phyloP scores from a whole-genome alignment of 495 filamentous ascomycete species.

The Daldinia bambusicola region DNA sequence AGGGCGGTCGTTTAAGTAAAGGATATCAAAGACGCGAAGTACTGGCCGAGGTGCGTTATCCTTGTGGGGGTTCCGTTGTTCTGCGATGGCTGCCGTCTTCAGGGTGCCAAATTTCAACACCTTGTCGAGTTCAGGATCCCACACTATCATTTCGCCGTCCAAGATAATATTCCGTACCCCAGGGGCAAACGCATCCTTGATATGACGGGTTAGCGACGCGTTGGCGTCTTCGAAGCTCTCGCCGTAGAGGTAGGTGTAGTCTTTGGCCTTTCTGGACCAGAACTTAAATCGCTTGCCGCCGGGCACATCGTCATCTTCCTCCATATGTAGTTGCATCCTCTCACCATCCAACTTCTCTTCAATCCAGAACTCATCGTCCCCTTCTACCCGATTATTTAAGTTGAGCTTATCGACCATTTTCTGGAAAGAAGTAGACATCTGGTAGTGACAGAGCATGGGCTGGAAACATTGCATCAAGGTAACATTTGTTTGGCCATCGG shows the following conservation, averaged over 20 bases:
- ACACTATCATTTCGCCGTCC: conserved; percentile 98
- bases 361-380: conserved; percentile 88
- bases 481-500: conserved; percentile 78
- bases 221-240: conserved; percentile 77
- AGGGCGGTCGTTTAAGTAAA: conserved; percentile 83
- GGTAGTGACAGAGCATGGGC: conserved; percentile 94
- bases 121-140: conserved; percentile 88
- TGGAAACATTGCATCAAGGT: conserved; percentile 95
- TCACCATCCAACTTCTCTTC: conserved; percentile 98
- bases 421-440: conserved; percentile 82
- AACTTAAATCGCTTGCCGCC: conserved; percentile 84
- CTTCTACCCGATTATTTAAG: conserved; percentile 59
- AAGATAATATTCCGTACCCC: conserved; percentile 86
- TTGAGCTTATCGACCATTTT: conserved; percentile 79
- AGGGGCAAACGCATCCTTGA: conserved; percentile 79
- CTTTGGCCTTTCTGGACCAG: conserved; percentile 96
- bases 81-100: conserved; percentile 87
- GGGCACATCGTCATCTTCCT: conserved; percentile 69
- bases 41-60: conserved; percentile 78
- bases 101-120: conserved; percentile 91
- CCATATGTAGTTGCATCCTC: conserved; percentile 96
- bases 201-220: conserved; percentile 80
- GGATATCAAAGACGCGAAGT: conserved; percentile 86
- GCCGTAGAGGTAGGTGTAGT: conserved; percentile 96
- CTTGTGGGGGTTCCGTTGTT: conserved; percentile 80